Percentiles rank a stretch among this genome's conserved stretches.
phyloP scores from a whole-genome alignment of 768 basidiomycete genomes.

The Glaciozyma antarctica region DNA sequence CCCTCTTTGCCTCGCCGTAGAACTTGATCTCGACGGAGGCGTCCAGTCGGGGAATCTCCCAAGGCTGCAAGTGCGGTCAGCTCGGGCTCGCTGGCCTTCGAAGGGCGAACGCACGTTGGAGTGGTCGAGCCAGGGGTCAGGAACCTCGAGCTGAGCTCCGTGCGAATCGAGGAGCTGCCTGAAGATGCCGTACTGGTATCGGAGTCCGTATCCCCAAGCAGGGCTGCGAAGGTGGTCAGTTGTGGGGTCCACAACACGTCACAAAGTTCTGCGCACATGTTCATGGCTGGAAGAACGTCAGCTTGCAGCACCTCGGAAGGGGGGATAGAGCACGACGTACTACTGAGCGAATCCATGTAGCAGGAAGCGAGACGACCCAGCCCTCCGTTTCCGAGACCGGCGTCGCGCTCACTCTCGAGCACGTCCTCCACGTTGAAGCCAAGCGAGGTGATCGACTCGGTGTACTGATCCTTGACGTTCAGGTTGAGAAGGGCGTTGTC shows the following conservation, averaged over 20 bases:
- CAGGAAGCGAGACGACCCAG: slow-evolving; percentile 93
- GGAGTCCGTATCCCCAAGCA: slow-evolving; percentile 7
- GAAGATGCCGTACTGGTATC: slow-evolving; percentile 62
- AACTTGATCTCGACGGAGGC: slow-evolving; percentile 54
- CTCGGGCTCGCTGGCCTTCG: too few relatives aligned
- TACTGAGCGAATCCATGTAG: slow-evolving; percentile 82
- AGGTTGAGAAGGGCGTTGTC: slow-evolving; percentile 77
- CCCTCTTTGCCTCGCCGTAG: slow-evolving; percentile 69
- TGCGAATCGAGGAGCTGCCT: slow-evolving; percentile 64
- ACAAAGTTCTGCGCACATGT: too few relatives aligned
- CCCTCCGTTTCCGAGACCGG: slow-evolving; percentile 89
- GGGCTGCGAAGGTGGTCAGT: not conserved
- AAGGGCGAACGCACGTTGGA: slow-evolving; percentile 41
- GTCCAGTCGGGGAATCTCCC: slow-evolving; percentile 40
- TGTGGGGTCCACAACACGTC: not conserved
- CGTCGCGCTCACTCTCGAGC: slow-evolving; percentile 81
- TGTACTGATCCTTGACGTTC: slow-evolving; percentile 66
- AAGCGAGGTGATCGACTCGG: slow-evolving; percentile 57
- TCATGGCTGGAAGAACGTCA: too few relatives aligned
- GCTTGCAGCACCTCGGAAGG: too few relatives aligned
- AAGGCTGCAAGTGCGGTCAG: slow-evolving; percentile 47
- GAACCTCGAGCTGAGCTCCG: slow-evolving; percentile 40
- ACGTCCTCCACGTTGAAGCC: slow-evolving; percentile 54
- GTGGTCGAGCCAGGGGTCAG: slow-evolving; percentile 82
- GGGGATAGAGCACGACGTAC: slow-evolving; percentile 48